phyloP scores from a whole-genome alignment of 495 filamentous ascomycete genomes.

The Lasiosphaeria ovina region DNA sequence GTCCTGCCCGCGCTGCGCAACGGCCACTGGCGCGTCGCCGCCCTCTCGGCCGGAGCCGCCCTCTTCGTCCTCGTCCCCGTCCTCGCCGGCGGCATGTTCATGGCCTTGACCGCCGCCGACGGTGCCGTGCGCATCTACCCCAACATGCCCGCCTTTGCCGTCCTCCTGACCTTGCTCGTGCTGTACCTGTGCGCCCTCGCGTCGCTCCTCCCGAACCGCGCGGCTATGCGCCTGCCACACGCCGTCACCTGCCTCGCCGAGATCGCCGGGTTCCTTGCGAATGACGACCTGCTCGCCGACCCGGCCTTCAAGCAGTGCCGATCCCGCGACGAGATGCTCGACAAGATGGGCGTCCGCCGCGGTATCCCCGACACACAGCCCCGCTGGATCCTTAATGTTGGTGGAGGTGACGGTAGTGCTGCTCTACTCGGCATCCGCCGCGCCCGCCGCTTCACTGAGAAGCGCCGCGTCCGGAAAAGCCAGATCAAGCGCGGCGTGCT shows the following conservation, averaged over 20 bases:
- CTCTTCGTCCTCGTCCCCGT: constrained; percentile 68
- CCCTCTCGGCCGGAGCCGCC: constrained; percentile 62
- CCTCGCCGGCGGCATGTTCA: constrained; percentile 75
- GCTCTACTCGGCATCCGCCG: constrained; percentile 38
- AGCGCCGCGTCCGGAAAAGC: constrained; percentile 35
- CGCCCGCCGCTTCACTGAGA: constrained; percentile 41
- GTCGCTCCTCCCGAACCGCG: constrained; percentile 52
- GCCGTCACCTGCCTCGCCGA: constrained; percentile 68
- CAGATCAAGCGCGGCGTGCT: constrained; percentile 19
- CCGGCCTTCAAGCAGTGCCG: constrained; percentile 51
- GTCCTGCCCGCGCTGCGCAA: constrained; percentile 61
- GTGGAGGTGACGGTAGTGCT: constrained; percentile 17
- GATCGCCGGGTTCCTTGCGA: constrained; percentile 71
- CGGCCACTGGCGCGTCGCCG: constrained; percentile 69
- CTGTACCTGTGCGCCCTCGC: constrained; percentile 56
- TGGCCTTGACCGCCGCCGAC: constrained; percentile 64
- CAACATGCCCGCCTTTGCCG: constrained; percentile 64
- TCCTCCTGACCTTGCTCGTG: constrained; percentile 65
- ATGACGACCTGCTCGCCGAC: constrained; percentile 66
- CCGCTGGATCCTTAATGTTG: constrained; percentile 36
- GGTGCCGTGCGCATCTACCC: constrained; percentile 64
- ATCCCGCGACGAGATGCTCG: constrained; percentile 29
- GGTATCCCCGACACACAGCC: constrained; percentile 32
- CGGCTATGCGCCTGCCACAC: constrained; percentile 64
- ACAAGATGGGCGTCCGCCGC: constrained; percentile 32